Percentiles rank a stretch among this genome's conserved stretches.
phyloP scores from a whole-genome alignment of 768 basidiomycete genomes.

The Mycena indigotica region DNA sequence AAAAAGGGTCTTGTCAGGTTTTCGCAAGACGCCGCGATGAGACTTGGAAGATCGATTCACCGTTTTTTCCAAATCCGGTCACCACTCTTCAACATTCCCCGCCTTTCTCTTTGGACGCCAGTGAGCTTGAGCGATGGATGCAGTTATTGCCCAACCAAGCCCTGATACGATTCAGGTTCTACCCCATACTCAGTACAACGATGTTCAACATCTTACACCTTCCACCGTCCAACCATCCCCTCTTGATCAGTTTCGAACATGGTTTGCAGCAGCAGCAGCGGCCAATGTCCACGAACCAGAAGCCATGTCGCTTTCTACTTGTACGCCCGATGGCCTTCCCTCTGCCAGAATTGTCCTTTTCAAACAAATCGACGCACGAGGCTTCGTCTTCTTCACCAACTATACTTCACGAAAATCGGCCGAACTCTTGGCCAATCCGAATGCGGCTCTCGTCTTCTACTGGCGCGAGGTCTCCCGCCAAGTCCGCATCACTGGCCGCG shows the following conservation, averaged over 20 bases:
- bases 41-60: not conserved
- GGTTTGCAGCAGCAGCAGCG: constrained; percentile 74
- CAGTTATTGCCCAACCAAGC: constrained; percentile 46
- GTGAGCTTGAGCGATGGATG: constrained; percentile 41
- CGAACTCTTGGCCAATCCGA: constrained; percentile 76
- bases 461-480: constrained; percentile 84
- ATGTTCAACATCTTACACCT: constrained; percentile 64
- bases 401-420: constrained; percentile 90
- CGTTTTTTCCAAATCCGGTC: constrained; percentile 1
- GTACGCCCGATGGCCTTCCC: constrained; percentile 71
- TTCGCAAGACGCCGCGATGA: not conserved
- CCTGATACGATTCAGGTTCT: constrained; percentile 66
- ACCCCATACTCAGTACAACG: constrained; percentile 75
- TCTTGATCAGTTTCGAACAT: constrained; percentile 80
- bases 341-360: constrained; percentile 89
- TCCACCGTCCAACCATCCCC: constrained; percentile 65
- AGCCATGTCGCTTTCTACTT: constrained; percentile 81
- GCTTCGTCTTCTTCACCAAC: constrained; percentile 97
- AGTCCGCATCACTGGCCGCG: constrained; percentile 82
- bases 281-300: constrained; percentile 83
- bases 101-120: not conserved
- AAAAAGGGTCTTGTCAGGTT: no score
- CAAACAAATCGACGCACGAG: constrained; percentile 83
- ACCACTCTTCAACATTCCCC: not conserved
- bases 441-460: constrained; percentile 85